Conservation (phyloP, 805 yeast species). For the Starmerella riodocensis region DNA sequence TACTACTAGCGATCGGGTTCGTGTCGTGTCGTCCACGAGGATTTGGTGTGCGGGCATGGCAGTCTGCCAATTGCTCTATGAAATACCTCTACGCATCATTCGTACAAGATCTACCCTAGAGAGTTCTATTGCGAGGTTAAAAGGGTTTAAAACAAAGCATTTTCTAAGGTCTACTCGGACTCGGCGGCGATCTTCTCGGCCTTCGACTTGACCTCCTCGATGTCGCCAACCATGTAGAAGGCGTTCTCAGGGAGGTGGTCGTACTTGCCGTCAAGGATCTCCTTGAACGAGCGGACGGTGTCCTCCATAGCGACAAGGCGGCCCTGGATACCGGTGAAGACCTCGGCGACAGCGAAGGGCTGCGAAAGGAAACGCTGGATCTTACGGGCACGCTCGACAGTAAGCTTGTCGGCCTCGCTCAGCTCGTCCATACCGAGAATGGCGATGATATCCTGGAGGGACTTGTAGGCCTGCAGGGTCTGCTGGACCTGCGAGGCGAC, state of each 20-base stretch:
- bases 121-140: conserved; percentile 2
- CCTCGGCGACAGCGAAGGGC: conserved; percentile 99
- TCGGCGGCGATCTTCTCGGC: conserved; percentile 98
- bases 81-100: not conserved
- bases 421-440: conserved; percentile 99
- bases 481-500: conserved; percentile 92
- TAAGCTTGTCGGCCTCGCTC: conserved; percentile 95
- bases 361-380: conserved; percentile 99
- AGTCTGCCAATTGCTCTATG: too few species aligned
- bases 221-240: conserved; percentile 99
- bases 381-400: conserved; percentile 99
- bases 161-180: conserved; percentile 15
- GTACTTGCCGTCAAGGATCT: conserved; percentile 94
- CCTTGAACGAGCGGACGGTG: conserved; percentile 89
- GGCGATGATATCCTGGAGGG: conserved; percentile 99
- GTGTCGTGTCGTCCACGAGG: too few species aligned
- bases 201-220: conserved; percentile 95
- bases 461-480: conserved; percentile 98
- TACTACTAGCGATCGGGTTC: too few species aligned
- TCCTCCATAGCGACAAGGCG: conserved; percentile 93
- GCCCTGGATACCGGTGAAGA: conserved; percentile 99
- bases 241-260: conserved; percentile 98
- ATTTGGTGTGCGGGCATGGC: too few species aligned
- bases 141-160: not conserved
- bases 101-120: not conserved